phyloP scores from a whole-genome alignment of 148 eudicot species.

The Spergularia marina region DNA sequence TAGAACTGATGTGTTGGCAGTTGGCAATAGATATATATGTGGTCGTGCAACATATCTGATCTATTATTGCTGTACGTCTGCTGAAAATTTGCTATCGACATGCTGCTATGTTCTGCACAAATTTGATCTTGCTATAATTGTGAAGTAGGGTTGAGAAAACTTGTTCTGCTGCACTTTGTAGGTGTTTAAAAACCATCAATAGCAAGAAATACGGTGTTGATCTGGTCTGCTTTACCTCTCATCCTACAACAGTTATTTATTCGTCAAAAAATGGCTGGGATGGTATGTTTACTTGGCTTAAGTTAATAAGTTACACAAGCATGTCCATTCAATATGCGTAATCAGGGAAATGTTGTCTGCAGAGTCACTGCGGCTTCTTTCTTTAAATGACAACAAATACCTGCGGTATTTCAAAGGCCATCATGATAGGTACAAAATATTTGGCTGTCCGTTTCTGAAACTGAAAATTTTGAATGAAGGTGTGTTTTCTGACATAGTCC shows the following conservation, averaged over 20 bases:
- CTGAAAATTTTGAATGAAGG: background rate
- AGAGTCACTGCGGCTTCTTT: conserved; percentile 96
- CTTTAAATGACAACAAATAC: conserved; percentile 94
- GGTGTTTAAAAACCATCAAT: conserved; percentile 95
- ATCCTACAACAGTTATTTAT: conserved; percentile 94
- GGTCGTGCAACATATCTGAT: background rate
- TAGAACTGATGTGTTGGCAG: background rate
- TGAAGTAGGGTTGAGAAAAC: conserved; percentile 14
- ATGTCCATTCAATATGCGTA: conserved; percentile 1
- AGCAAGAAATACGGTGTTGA: conserved; percentile 99
- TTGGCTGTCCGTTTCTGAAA: conserved; percentile 5
- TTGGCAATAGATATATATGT: background rate
- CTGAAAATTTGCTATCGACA: background rate
- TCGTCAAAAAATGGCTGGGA: conserved; percentile 99
- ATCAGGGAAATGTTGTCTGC: conserved; percentile 20
- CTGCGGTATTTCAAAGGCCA: conserved; percentile 97
- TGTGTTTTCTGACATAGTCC: conserved; percentile 17
- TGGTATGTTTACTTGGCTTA: conserved; percentile 48
- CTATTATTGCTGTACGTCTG: background rate
- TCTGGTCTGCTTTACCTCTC: conserved; percentile 86
- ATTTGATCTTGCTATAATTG: conserved; percentile 8
- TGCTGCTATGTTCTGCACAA: background rate
- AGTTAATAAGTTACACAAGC: background rate
- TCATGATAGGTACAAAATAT: conserved; percentile 73
- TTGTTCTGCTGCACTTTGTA: conserved; percentile 32